phyloP scores from a whole-genome alignment of 768 basidiomycete genomes.

The Trametes gibbosa region DNA sequence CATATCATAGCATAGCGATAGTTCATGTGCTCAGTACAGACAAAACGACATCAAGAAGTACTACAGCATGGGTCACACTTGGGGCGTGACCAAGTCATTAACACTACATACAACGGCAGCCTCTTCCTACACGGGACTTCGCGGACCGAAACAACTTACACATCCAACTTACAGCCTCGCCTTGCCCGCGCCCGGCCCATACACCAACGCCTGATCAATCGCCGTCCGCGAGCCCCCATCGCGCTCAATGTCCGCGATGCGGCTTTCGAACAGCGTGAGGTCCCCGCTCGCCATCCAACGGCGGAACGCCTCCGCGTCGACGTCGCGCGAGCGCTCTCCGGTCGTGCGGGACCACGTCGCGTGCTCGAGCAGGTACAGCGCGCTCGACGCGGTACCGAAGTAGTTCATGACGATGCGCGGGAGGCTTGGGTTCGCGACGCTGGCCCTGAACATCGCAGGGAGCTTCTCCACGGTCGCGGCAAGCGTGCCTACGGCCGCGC shows the following conservation, averaged over 20 bases:
- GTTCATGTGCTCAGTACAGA: too few relatives aligned
- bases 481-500: not conserved
- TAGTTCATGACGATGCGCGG: not conserved
- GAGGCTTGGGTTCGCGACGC: not conserved
- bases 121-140: too few relatives aligned
- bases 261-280: not conserved
- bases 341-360: not conserved
- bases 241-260: not conserved
- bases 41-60: too few relatives aligned
- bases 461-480: not conserved
- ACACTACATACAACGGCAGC: too few relatives aligned
- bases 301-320: not conserved
- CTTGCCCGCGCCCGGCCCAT: not conserved
- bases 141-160: too few relatives aligned
- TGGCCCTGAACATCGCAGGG: not conserved
- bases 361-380: not conserved
- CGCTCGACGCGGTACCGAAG: not conserved
- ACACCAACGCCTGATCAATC: not conserved
- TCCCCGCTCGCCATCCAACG: not conserved
- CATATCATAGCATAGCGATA: too few relatives aligned
- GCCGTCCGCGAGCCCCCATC: not conserved
- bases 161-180: slow-evolving; percentile 2
- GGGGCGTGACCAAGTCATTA: too few relatives aligned
- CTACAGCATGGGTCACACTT: too few relatives aligned
- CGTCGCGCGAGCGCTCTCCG: not conserved